Conservation (phyloP, 345 rosid species). For the Linum lewisii region DNA sequence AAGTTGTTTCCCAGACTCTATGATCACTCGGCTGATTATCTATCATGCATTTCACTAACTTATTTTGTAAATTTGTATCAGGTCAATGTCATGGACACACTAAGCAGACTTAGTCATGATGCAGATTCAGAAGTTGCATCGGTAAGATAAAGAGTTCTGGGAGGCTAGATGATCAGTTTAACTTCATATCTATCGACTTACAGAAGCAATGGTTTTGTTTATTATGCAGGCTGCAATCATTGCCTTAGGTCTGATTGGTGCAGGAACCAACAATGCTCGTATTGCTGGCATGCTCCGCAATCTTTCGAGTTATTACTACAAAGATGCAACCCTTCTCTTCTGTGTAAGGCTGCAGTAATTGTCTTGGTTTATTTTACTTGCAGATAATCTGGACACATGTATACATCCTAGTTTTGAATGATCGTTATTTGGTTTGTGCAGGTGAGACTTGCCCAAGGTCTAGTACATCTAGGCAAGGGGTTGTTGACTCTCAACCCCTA, state of each 20-base stretch:
- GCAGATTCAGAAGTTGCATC: conserved; percentile 94
- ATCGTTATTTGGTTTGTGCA: conserved; percentile 23
- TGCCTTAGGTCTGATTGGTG: conserved; percentile 89
- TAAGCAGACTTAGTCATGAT: conserved; percentile 97
- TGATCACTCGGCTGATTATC: not conserved
- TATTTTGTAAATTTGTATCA: conserved; percentile 14
- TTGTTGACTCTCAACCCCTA: conserved; percentile 81
- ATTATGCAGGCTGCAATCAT: conserved; percentile 72
- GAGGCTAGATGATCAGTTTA: not conserved
- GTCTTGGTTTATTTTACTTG: not conserved
- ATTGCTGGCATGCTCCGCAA: conserved; percentile 96
- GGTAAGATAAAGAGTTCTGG: conserved; percentile 35
- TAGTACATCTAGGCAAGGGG: conserved; percentile 93
- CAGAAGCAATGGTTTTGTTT: conserved; percentile 14
- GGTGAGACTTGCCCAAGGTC: conserved; percentile 96
- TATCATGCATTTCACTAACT: not conserved
- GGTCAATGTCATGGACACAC: conserved; percentile 94
- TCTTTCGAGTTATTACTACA: conserved; percentile 90
- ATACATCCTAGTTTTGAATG: not conserved
- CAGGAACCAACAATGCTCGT: conserved; percentile 95
- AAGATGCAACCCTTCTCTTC: conserved; percentile 79
- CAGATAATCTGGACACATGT: not conserved
- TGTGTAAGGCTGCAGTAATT: conserved; percentile 47
- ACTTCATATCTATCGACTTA: not conserved
- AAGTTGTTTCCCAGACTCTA: not conserved